Percentiles rank a stretch among this genome's conserved stretches.
Conservation (phyloP, 2,329 filamentous ascomycete species). For the Penicillium crustosum region DNA sequence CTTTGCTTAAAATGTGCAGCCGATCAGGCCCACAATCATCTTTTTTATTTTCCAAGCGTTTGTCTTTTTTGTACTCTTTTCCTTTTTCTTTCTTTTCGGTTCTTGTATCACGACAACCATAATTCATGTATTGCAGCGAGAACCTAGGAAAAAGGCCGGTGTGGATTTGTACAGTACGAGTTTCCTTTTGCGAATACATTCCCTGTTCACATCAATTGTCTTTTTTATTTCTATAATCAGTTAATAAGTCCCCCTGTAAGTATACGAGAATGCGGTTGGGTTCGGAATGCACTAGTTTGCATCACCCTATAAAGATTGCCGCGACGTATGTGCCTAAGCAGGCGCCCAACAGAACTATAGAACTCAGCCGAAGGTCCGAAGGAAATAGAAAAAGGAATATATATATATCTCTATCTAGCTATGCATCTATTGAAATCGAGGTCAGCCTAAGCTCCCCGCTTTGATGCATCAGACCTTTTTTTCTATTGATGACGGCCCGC, state of each 20-base stretch:
- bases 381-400: neutral
- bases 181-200: slow-evolving; percentile 9
- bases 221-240: neutral
- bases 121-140: slow-evolving; percentile 25
- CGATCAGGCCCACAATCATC: slow-evolving; percentile 21
- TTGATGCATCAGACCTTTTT: slow-evolving; percentile 5
- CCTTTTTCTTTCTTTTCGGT: slow-evolving; percentile 15
- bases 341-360: neutral
- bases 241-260: neutral
- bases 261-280: slow-evolving; percentile 17
- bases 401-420: too few relatives aligned
- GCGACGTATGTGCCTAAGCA: slow-evolving; percentile 1
- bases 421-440: slow-evolving; percentile 2
- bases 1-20: slow-evolving; percentile 66
- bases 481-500: slow-evolving; percentile 4
- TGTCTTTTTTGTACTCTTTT: slow-evolving; percentile 11
- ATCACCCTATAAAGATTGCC: neutral
- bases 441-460: neutral
- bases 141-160: slow-evolving; percentile 7
- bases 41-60: slow-evolving; percentile 17
- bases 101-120: slow-evolving; percentile 24
- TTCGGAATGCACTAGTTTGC: slow-evolving; percentile 8
- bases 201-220: neutral
- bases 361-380: neutral
- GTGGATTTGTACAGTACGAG: slow-evolving; percentile 7